Conservation (phyloP, 1,284 basidiomycete genomes). For the Malassezia cuniculi region DNA sequence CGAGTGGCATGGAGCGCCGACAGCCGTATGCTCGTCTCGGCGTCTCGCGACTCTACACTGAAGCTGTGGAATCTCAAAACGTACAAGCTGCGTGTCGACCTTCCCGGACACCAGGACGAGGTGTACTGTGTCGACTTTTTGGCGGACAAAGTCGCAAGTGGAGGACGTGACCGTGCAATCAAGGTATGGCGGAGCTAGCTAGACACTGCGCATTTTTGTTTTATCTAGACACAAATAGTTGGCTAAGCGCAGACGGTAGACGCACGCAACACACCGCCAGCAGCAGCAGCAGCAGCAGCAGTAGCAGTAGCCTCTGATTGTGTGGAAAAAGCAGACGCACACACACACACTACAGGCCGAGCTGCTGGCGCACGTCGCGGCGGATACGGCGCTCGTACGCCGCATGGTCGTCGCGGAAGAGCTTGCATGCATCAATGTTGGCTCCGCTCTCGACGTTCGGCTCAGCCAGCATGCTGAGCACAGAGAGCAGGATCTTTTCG, state of each 20-base stretch:
- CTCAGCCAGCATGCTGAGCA: constrained; percentile 98
- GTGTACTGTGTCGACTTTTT: constrained; percentile 72
- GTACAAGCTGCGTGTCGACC: constrained; percentile 72
- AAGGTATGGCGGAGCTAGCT: constrained; percentile 48
- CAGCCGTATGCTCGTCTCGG: constrained; percentile 76
- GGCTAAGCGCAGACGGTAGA: too few relatives aligned
- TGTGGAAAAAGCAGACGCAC: background rate
- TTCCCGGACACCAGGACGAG: constrained; percentile 92
- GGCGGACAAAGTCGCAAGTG: constrained; percentile 92
- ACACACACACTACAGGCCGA: constrained; percentile 38
- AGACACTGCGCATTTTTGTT: too few relatives aligned
- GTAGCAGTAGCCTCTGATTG: background rate
- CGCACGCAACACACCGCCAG: background rate
- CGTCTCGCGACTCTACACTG: constrained; percentile 86
- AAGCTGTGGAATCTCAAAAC: constrained; percentile 41
- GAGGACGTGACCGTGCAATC: constrained; percentile 57
- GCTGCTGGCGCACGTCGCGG: constrained; percentile 34
- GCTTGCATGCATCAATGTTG: constrained; percentile 63
- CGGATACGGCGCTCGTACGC: constrained; percentile 40
- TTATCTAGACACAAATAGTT: too few relatives aligned
- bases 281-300: background rate
- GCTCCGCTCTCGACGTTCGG: constrained; percentile 98
- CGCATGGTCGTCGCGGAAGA: constrained; percentile 38
- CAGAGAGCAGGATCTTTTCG: constrained; percentile 79
- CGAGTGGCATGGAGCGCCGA: constrained; percentile 89